These are phyloP conservation scores for Penicillium brevicompactum DNA, from an alignment of 2,329 filamentous ascomycete genomes.

Conservation along the genomic window DNA sequence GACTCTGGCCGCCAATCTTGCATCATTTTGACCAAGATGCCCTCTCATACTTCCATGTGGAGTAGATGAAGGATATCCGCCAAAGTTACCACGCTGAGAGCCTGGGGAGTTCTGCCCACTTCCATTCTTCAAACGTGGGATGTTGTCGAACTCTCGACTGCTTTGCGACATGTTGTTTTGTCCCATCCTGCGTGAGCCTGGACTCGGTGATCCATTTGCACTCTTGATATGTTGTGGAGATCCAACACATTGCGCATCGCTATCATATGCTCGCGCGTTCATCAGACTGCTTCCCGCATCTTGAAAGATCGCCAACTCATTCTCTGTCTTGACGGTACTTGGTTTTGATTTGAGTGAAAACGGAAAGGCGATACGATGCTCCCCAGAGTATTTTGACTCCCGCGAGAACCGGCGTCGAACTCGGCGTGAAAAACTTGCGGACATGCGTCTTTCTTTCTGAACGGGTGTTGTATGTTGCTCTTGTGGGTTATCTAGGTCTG, in stretches of 20 bases:
- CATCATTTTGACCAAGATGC: neutral
- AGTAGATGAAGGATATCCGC: conserved; percentile 19
- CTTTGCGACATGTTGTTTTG: conserved; percentile 23
- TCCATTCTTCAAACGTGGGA: conserved; percentile 11
- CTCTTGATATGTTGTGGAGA: conserved; percentile 32
- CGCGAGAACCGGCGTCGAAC: conserved; percentile 38
- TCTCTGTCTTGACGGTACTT: conserved; percentile 9
- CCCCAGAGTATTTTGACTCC: conserved; percentile 27
- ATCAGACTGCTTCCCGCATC: conserved; percentile 37
- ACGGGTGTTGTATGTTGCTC: conserved; percentile 3
- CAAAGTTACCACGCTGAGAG: conserved; percentile 12
- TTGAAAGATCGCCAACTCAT: conserved; percentile 12
- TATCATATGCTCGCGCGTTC: conserved; percentile 45
- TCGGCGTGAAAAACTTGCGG: conserved; percentile 29
- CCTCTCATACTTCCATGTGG: conserved; percentile 14
- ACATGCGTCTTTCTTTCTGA: conserved; percentile 13
- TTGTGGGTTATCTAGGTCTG: neutral
- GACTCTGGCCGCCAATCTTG: neutral
- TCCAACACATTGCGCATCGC: conserved; percentile 42
- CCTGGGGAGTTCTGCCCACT: neutral
- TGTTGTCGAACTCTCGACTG: conserved; percentile 19
- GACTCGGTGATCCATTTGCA: conserved; percentile 9
- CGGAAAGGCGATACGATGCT: conserved; percentile 20
- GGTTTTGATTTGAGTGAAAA: conserved; percentile 20
- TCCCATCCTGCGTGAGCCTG: conserved; percentile 10